A percentile compares a stretch with the other conserved stretches of the same genome.
Evolutionary conservation across 208 protist genomes (phyloP).

Genomic region (Trypanosomatidae sp.): DNA sequence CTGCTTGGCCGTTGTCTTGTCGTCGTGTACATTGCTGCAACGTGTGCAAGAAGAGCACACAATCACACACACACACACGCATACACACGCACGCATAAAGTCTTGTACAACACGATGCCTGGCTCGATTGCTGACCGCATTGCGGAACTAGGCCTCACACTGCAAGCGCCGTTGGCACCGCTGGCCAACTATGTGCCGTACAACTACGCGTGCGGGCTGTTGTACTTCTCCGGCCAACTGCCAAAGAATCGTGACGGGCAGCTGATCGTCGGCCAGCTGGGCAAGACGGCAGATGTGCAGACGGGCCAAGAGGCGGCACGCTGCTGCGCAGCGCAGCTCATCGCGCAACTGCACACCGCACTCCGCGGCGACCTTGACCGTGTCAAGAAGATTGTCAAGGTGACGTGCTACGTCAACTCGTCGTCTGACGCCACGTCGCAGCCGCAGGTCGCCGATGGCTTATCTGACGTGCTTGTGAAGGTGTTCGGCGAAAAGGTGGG

Average conservation of each 20-base stretch:
- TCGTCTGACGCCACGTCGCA: conserved; percentile 36
- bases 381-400: conserved; percentile 65
- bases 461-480: conserved; percentile 50
- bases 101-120: too few species aligned
- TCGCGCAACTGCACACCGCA: conserved; percentile 51
- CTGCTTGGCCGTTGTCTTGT: too few species aligned
- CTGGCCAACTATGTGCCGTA: conserved; percentile 60
- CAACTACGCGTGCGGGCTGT: conserved; percentile 12
- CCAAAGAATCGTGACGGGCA: conserved; percentile 34
- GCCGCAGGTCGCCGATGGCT: conserved; percentile 58
- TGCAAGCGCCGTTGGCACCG: conserved; percentile 43
- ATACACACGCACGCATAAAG: too few species aligned
- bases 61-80: too few species aligned
- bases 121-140: conserved; percentile 22
- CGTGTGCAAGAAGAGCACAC: too few species aligned
- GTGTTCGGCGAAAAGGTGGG: conserved; percentile 59
- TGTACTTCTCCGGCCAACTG: conserved; percentile 68
- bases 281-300: conserved; percentile 22
- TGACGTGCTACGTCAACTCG: conserved; percentile 66
- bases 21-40: too few species aligned
- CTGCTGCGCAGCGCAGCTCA: conserved; percentile 21
- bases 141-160: conserved; percentile 37
- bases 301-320: conserved; percentile 45
- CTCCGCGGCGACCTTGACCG: conserved; percentile 31
- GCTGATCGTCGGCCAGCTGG: conserved; percentile 38